A percentile compares a stretch with the other conserved stretches of the same genome.
These are phyloP conservation scores for Arabidopsis suecica DNA, from an alignment of 345 rosid species.

Conservation along the genomic window DNA sequence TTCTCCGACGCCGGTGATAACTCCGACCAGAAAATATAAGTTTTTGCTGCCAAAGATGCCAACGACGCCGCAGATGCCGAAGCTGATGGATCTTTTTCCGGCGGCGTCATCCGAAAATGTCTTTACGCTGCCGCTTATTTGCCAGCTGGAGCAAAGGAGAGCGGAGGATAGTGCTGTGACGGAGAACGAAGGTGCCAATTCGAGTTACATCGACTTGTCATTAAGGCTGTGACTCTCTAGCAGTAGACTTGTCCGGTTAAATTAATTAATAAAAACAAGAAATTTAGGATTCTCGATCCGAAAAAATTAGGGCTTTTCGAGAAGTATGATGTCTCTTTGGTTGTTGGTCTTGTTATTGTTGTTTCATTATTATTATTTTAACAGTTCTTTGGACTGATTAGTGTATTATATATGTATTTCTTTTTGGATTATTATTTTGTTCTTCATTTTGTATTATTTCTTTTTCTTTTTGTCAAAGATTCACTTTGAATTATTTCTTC, in stretches of 20 bases:
- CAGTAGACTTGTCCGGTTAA: background rate
- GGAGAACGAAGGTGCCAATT: background rate
- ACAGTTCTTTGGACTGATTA: constrained; percentile 17
- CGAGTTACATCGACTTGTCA: constrained; percentile 36
- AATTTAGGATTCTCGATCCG: background rate
- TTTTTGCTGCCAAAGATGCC: background rate
- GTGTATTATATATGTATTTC: background rate
- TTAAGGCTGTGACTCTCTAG: constrained; percentile 20
- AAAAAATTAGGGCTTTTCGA: constrained; percentile 6
- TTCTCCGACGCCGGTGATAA: background rate
- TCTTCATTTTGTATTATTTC: background rate
- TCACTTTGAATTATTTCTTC: background rate
- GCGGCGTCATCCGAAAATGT: background rate
- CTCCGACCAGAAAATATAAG: background rate
- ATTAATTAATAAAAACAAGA: background rate
- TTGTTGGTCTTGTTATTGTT: background rate
- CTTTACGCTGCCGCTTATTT: constrained; percentile 33
- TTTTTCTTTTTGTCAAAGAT: background rate
- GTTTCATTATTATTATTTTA: background rate
- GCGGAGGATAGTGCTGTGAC: background rate
- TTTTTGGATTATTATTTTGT: background rate
- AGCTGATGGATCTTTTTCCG: constrained; percentile 27
- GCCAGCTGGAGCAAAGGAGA: constrained; percentile 30
- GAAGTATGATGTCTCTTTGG: background rate
- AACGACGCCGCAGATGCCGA: constrained; percentile 8